These are phyloP conservation scores for Peronospora belbahrii DNA, from an alignment of 352 stramenopile genomes.

Conservation along the genomic window DNA sequence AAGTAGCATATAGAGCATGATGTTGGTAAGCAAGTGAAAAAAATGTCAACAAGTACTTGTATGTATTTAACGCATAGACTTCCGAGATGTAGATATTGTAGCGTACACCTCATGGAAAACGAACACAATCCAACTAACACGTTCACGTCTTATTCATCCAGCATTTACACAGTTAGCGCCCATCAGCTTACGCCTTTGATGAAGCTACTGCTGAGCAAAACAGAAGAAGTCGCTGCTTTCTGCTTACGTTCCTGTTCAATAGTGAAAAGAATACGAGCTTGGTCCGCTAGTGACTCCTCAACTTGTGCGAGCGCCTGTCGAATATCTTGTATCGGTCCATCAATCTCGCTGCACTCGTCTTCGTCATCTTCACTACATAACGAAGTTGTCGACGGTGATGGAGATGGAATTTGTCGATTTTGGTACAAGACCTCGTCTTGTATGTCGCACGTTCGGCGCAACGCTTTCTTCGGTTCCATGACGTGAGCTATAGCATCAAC, in stretches of 20 bases:
- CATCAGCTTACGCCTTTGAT: slow-evolving; percentile 4
- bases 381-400: slow-evolving; percentile 21
- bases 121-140: slow-evolving; percentile 17
- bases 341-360: slow-evolving; percentile 10
- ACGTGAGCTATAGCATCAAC: slow-evolving; percentile 10
- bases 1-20: slow-evolving; percentile 29
- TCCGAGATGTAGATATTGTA: slow-evolving; percentile 9
- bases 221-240: slow-evolving; percentile 1
- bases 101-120: slow-evolving; percentile 15
- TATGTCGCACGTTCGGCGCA: slow-evolving; percentile 21
- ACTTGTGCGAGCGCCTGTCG: slow-evolving; percentile 34
- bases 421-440: slow-evolving; percentile 28
- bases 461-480: slow-evolving; percentile 15
- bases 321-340: slow-evolving; percentile 22
- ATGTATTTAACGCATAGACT: slow-evolving; percentile 1
- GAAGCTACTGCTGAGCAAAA: slow-evolving; percentile 1
- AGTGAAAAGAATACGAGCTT: slow-evolving; percentile 40
- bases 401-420: slow-evolving; percentile 13
- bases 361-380: slow-evolving; percentile 14
- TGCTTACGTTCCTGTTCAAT: slow-evolving; percentile 39
- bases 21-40: slow-evolving; percentile 4
- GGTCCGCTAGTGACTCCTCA: slow-evolving; percentile 44
- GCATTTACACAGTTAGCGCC: not conserved
- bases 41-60: slow-evolving; percentile 16
- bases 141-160: slow-evolving; percentile 8